Evolutionary conservation across 148 eudicot genomes (phyloP).

Genomic region (Hydrangea macrophylla): DNA sequence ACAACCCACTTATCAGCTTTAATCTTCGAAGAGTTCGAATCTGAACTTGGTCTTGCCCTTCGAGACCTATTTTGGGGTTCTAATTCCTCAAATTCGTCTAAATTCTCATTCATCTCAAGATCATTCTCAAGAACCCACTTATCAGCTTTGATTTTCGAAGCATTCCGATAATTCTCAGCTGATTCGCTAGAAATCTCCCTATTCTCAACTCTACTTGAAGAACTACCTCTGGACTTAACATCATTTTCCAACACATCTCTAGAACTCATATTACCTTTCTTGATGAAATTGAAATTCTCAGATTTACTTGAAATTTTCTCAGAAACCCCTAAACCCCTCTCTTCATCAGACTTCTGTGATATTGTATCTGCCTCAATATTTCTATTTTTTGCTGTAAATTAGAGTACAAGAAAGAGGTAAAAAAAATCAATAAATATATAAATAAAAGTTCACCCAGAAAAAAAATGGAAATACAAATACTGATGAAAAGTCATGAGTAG

Average conservation of each 20-base stretch:
- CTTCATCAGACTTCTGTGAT: constrained; percentile 49
- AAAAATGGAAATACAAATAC: no score
- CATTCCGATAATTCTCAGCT: constrained; percentile 30
- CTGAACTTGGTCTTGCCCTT: constrained; percentile 29
- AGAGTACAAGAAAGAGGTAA: constrained; percentile 9
- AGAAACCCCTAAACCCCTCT: constrained; percentile 31
- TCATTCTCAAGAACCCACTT: constrained; percentile 30
- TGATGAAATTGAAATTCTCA: constrained; percentile 24
- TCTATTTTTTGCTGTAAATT: constrained; percentile 58
- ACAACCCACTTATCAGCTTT: no score
- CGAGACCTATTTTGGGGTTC: constrained; percentile 30
- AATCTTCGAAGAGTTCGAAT: no score
- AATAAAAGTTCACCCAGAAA: neutral
- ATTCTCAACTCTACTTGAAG: constrained; percentile 26
- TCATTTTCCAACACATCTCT: constrained; percentile 44
- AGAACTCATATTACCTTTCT: constrained; percentile 27
- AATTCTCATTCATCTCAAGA: constrained; percentile 13
- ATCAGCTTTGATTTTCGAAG: constrained; percentile 21
- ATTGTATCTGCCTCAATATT: constrained; percentile 39
- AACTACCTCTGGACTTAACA: constrained; percentile 26
- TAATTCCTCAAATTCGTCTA: constrained; percentile 30
- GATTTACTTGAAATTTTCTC: constrained; percentile 41
- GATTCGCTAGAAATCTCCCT: constrained; percentile 12
- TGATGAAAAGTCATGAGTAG: neutral
- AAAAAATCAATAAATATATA: neutral